phyloP scores from a whole-genome alignment of 2,329 filamentous ascomycete species.

The Aspergillus viridinutans region DNA sequence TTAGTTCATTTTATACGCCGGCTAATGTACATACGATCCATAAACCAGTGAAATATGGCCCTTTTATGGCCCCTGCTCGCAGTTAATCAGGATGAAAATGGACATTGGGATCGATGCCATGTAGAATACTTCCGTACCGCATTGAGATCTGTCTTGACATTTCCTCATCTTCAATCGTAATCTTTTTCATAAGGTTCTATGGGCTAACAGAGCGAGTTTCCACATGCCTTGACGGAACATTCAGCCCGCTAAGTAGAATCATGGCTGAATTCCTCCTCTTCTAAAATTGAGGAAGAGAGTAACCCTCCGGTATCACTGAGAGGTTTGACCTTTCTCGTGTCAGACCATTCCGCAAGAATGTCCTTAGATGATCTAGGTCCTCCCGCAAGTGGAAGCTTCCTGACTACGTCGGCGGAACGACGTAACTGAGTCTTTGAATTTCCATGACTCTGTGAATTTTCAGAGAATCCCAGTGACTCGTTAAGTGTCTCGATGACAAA shows the following conservation, averaged over 20 bases:
- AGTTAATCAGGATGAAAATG: too few relatives aligned
- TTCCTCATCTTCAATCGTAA: neutral
- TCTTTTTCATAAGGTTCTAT: neutral
- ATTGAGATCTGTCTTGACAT: neutral
- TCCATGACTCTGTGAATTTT: neutral
- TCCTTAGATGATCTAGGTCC: neutral
- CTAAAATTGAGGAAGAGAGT: conserved; percentile 25
- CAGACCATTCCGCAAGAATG: neutral
- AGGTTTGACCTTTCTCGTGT: neutral
- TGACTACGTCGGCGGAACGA: neutral
- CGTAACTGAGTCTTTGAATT: neutral
- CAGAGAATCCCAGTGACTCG: conserved; percentile 42
- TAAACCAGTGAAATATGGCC: too few relatives aligned
- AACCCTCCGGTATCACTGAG: conserved; percentile 6
- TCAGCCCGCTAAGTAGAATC: conserved; percentile 4
- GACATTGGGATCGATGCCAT: too few relatives aligned
- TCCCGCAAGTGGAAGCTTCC: neutral
- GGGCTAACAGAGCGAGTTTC: neutral
- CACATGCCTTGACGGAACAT: neutral
- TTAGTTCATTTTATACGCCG: too few relatives aligned
- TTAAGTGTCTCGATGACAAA: conserved; percentile 49
- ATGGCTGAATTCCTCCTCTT: conserved; percentile 29
- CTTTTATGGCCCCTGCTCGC: too few relatives aligned
- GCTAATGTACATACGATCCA: too few relatives aligned
- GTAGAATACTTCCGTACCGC: neutral